Percentiles rank a stretch among this genome's conserved stretches.
These are phyloP conservation scores for Eutrema heterophyllum DNA, from an alignment of 345 rosid species.

Conservation along the genomic window DNA sequence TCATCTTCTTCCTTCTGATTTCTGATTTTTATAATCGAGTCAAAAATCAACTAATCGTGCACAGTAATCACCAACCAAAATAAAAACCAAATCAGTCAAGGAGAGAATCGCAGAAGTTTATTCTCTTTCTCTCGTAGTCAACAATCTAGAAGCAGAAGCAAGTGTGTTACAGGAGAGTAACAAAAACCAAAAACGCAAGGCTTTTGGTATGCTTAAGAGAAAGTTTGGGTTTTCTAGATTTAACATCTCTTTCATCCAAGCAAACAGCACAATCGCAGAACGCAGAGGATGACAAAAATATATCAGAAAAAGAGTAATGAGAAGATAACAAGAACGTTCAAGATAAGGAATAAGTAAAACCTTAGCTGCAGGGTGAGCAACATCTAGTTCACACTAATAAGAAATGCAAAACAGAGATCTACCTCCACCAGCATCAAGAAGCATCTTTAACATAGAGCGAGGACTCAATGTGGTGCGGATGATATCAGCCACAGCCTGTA, in stretches of 20 bases:
- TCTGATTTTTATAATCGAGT: not conserved
- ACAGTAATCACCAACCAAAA: not conserved
- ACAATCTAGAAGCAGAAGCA: not conserved
- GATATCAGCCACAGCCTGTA: conserved; percentile 85
- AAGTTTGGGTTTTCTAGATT: not conserved
- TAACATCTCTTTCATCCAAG: not conserved
- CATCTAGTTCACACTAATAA: conserved; percentile 48
- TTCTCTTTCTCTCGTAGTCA: not conserved
- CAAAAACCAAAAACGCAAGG: not conserved
- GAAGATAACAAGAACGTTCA: not conserved
- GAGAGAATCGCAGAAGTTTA: not conserved
- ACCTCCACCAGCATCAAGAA: conserved; percentile 93
- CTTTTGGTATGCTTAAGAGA: conserved; percentile 3
- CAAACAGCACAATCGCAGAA: not conserved
- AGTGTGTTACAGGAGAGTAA: not conserved
- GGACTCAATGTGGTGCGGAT: conserved; percentile 97
- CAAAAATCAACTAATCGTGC: conserved; percentile 12
- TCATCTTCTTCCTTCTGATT: conserved; percentile 36
- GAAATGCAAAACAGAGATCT: not conserved
- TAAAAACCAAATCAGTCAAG: not conserved
- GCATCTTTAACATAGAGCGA: conserved; percentile 95
- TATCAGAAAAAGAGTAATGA: not conserved
- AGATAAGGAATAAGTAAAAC: conserved; percentile 23
- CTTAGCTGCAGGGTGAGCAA: conserved; percentile 98
- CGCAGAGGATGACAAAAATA: not conserved